A percentile compares a stretch with the other conserved stretches of the same genome.
Evolutionary conservation across 805 yeast genomes (phyloP).

Genomic region (Priceomyces melissophilus): DNA sequence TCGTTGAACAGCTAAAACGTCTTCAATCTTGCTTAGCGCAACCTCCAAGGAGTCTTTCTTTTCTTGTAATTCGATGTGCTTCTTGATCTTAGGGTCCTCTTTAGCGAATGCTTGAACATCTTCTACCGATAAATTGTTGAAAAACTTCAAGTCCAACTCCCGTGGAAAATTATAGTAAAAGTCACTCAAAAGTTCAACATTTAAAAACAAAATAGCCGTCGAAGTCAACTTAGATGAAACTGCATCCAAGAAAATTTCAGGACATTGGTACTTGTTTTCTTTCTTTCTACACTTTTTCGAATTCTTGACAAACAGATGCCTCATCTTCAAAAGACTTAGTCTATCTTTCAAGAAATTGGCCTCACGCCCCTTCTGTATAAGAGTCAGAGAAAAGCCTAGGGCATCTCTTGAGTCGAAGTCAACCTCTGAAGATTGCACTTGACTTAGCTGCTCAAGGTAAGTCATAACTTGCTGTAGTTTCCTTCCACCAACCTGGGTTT

Average conservation of each 20-base stretch:
- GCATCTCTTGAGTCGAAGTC: constrained; percentile 59
- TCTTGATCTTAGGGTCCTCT: constrained; percentile 86
- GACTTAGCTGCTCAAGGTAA: constrained; percentile 54
- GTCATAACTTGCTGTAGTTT: constrained; percentile 81
- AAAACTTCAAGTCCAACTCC: constrained; percentile 76
- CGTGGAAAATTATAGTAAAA: constrained; percentile 96
- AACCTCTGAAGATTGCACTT: constrained; percentile 27
- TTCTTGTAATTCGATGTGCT: constrained; percentile 91
- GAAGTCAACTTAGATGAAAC: constrained; percentile 89
- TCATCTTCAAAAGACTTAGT: constrained; percentile 61
- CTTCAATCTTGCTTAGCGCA: constrained; percentile 82
- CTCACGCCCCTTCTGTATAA: constrained; percentile 76
- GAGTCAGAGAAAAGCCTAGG: constrained; percentile 75
- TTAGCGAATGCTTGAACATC: constrained; percentile 88
- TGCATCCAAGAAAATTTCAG: constrained; percentile 89
- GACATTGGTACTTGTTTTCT: constrained; percentile 85
- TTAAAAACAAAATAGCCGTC: constrained; percentile 87
- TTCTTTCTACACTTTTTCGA: constrained; percentile 73
- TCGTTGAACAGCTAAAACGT: constrained; percentile 66
- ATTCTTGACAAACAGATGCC: constrained; percentile 68
- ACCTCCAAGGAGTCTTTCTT: constrained; percentile 83
- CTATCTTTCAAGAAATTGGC: constrained; percentile 80
- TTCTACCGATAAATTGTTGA: constrained; percentile 59
- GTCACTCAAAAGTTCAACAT: constrained; percentile 90
- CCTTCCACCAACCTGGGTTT: constrained; percentile 74